A percentile compares a stretch with the other conserved stretches of the same genome.
phyloP scores from a whole-genome alignment of 1,284 basidiomycete genomes.

The Moesziomyces globuligerus region DNA sequence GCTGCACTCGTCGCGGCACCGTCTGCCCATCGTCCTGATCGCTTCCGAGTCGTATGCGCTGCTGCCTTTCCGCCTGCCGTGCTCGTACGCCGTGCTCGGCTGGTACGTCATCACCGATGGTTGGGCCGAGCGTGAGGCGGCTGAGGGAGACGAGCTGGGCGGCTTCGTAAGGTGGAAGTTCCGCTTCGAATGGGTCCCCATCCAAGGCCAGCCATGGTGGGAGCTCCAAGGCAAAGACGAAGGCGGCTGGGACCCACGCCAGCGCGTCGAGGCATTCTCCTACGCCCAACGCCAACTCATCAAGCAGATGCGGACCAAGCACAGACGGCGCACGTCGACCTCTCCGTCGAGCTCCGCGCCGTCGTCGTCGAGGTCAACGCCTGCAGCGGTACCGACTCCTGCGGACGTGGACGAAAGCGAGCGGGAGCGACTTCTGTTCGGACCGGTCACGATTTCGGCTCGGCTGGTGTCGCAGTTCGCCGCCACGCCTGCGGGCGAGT shows the following conservation, averaged over 20 bases:
- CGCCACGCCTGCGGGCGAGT: neutral
- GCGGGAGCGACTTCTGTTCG: conserved; percentile 9
- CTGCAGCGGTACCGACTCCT: neutral
- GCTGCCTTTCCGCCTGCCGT: conserved; percentile 32
- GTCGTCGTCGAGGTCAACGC: neutral
- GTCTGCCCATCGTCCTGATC: conserved; percentile 42
- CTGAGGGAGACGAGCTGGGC: neutral
- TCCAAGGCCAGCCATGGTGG: conserved; percentile 52
- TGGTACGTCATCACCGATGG: conserved; percentile 54
- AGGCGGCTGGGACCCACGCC: conserved; percentile 24
- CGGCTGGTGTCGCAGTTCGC: conserved; percentile 13
- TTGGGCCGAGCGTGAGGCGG: conserved; percentile 42
- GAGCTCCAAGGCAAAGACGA: neutral
- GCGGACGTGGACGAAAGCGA: conserved; percentile 1
- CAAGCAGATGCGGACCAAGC: conserved; percentile 10
- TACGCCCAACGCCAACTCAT: conserved; percentile 8
- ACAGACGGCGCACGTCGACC: neutral
- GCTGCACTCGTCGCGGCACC: conserved; percentile 26
- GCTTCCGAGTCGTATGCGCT: conserved; percentile 41
- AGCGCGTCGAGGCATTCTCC: conserved; percentile 15
- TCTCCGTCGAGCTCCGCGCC: neutral
- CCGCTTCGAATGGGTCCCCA: conserved; percentile 47
- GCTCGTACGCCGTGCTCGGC: conserved; percentile 51
- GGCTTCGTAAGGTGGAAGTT: conserved; percentile 52
- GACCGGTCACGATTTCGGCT: conserved; percentile 3